Evolutionary conservation across 2,329 filamentous ascomycete species (phyloP).

Genomic region (Chlorencoelia australis): DNA sequence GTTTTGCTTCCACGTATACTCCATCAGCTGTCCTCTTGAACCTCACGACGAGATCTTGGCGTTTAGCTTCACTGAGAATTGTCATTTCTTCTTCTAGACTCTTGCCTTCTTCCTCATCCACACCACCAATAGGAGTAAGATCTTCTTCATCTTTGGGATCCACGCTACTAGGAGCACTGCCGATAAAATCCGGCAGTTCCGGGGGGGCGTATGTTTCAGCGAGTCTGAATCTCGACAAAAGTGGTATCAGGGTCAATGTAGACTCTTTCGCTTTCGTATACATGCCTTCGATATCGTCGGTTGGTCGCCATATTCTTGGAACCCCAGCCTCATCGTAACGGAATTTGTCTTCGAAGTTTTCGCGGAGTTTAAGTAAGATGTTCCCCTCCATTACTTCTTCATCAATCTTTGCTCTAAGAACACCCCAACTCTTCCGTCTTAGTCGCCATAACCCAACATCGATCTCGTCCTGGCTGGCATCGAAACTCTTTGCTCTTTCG

Average conservation of each 20-base stretch:
- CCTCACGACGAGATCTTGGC: conserved; percentile 80
- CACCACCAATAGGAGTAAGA: conserved; percentile 75
- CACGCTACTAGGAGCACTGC: conserved; percentile 61
- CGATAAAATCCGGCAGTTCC: conserved; percentile 77
- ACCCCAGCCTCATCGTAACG: conserved; percentile 93
- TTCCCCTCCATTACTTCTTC: conserved; percentile 99
- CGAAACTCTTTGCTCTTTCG: conserved; percentile 84
- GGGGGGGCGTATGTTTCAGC: conserved; percentile 65
- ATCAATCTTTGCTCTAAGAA: conserved; percentile 80
- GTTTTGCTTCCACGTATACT: conserved; percentile 95
- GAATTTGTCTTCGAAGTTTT: conserved; percentile 99
- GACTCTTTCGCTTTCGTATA: conserved; percentile 91
- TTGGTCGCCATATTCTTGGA: conserved; percentile 91
- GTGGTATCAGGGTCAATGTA: conserved; percentile 80
- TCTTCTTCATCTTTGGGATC: conserved; percentile 86
- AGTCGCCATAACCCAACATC: conserved; percentile 88
- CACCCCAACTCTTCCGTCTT: conserved; percentile 88
- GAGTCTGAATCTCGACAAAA: conserved; percentile 76
- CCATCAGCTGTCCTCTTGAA: conserved; percentile 99
- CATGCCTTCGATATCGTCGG: conserved; percentile 91
- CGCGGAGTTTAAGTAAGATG: conserved; percentile 83
- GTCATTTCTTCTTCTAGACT: conserved; percentile 95
- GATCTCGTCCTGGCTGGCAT: conserved; percentile 84
- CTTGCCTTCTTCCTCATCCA: conserved; percentile 91
- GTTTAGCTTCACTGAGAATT: conserved; percentile 80